These are phyloP conservation scores for Mortierella sp. DNA, from an alignment of 371 early-diverging fungal genomes.

Conservation along the genomic window DNA sequence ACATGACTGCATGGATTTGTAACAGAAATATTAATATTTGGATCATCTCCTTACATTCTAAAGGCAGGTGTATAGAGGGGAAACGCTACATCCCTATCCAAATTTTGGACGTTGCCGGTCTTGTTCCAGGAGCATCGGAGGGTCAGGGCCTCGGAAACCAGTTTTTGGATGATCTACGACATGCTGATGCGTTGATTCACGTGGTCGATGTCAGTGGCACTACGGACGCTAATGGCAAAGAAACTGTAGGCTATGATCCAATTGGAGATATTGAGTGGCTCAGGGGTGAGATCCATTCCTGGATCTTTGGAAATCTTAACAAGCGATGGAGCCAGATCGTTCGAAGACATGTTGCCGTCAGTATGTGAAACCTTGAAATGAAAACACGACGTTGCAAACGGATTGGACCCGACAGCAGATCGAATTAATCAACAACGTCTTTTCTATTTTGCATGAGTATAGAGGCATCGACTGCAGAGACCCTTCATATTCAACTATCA, in stretches of 20 bases:
- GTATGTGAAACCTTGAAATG: constrained; percentile 34
- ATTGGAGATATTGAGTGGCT: constrained; percentile 88
- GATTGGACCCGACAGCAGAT: background rate
- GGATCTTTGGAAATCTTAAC: constrained; percentile 78
- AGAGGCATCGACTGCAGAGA: constrained; percentile 65
- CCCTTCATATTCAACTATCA: constrained; percentile 69
- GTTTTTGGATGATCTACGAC: constrained; percentile 83
- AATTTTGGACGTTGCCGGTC: constrained; percentile 84
- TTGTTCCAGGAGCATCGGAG: constrained; percentile 85
- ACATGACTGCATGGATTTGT: no score
- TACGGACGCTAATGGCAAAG: constrained; percentile 82
- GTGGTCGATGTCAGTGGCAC: constrained; percentile 88
- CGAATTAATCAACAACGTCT: background rate
- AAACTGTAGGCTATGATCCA: constrained; percentile 84
- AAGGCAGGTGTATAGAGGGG: constrained; percentile 76
- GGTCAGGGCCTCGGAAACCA: constrained; percentile 84
- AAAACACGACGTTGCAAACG: background rate
- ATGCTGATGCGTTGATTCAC: constrained; percentile 82
- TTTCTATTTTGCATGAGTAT: background rate
- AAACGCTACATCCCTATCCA: constrained; percentile 78
- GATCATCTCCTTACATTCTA: background rate
- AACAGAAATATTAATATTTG: background rate
- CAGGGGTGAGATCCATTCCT: constrained; percentile 75
- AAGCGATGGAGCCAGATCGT: constrained; percentile 77
- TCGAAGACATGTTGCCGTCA: constrained; percentile 71